Conservation (phyloP, 345 rosid genomes). For the Alliaria petiolata region DNA sequence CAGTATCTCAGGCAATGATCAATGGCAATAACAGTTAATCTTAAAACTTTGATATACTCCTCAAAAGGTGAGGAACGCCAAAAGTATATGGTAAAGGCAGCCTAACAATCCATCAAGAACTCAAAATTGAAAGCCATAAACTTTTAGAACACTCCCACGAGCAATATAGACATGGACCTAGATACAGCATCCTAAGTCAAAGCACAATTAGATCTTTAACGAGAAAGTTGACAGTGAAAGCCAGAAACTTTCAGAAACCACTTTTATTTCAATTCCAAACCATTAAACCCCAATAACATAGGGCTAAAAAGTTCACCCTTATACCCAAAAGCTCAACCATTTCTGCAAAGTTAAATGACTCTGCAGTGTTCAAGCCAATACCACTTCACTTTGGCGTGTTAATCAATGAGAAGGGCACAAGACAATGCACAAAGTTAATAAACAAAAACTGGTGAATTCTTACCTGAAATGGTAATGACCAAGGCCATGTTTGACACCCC, state of each 20-base stretch:
- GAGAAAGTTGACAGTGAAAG: not conserved
- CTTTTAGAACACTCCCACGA: not conserved
- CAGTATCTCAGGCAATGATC: not conserved
- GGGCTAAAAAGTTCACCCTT: not conserved
- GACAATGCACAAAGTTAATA: conserved; percentile 36
- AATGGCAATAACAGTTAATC: not conserved
- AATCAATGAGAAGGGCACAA: conserved; percentile 34
- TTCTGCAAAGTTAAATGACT: too few relatives aligned
- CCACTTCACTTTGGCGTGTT: not conserved
- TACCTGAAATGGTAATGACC: conserved; percentile 89
- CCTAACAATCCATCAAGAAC: not conserved
- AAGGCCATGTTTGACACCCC: conserved; percentile 91
- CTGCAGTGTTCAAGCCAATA: not conserved
- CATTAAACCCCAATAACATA: not conserved
- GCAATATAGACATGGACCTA: not conserved
- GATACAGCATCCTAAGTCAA: conserved; percentile 28
- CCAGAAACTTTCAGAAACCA: conserved; percentile 2
- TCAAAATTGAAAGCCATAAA: conserved; percentile 2
- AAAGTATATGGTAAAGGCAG: not conserved
- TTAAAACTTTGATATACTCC: not conserved
- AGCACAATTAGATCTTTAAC: not conserved
- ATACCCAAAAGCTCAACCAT: too few relatives aligned
- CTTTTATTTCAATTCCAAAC: not conserved
- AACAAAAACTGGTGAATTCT: conserved; percentile 4
- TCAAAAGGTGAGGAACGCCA: not conserved